Conservation (phyloP, 2,329 filamentous ascomycete genomes). For the Fusarium mangiferae region DNA sequence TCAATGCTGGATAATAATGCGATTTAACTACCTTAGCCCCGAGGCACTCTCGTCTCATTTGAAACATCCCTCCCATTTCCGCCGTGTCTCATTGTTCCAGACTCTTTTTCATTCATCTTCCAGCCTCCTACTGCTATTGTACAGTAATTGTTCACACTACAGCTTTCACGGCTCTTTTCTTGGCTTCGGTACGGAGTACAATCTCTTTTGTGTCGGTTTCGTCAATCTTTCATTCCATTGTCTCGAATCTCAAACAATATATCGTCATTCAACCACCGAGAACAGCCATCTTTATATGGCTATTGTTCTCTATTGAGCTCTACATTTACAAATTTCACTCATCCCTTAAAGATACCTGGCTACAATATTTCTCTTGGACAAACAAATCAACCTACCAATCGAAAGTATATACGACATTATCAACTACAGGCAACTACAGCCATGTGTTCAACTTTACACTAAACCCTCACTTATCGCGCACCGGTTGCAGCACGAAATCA, state of each 20-base stretch:
- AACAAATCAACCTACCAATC: background rate
- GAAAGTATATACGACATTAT: slow-evolving; percentile 8
- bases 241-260: slow-evolving; percentile 25
- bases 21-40: slow-evolving; percentile 1
- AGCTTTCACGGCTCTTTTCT: slow-evolving; percentile 16
- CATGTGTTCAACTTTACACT: slow-evolving; percentile 28
- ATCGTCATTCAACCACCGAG: slow-evolving; percentile 12
- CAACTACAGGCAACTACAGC: slow-evolving; percentile 32
- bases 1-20: slow-evolving; percentile 19
- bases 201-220: slow-evolving; percentile 16
- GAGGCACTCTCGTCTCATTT: slow-evolving; percentile 29
- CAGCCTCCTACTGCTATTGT: slow-evolving; percentile 27
- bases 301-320: slow-evolving; percentile 17
- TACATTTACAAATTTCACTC: background rate
- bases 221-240: slow-evolving; percentile 40
- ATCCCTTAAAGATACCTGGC: background rate
- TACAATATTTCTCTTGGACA: background rate
- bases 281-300: slow-evolving; percentile 14
- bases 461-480: slow-evolving; percentile 27
- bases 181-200: slow-evolving; percentile 6
- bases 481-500: slow-evolving; percentile 34
- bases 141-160: slow-evolving; percentile 21
- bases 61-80: slow-evolving; percentile 30
- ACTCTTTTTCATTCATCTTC: slow-evolving; percentile 27
- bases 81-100: slow-evolving; percentile 26